These are phyloP conservation scores for Pseudocercospora ulei DNA, from an alignment of 2,329 filamentous ascomycete species.

Conservation along the genomic window DNA sequence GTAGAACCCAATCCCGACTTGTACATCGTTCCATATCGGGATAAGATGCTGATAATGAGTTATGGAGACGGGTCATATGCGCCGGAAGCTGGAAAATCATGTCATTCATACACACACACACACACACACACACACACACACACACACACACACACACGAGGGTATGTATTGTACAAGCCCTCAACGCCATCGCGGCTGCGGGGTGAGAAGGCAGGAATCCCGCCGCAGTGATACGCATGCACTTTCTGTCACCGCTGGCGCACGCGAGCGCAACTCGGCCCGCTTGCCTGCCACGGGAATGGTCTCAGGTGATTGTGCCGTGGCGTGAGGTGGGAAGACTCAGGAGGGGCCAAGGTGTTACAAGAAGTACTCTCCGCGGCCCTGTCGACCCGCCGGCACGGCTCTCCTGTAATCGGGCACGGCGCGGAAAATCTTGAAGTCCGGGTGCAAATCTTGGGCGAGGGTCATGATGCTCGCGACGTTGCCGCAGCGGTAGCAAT, in stretches of 20 bases:
- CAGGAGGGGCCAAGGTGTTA: conserved; percentile 25
- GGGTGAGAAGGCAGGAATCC: not conserved
- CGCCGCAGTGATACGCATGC: not conserved
- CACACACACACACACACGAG: conserved; percentile 2
- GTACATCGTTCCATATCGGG: too few species aligned
- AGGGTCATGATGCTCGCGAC: conserved; percentile 83
- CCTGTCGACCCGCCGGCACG: conserved; percentile 55
- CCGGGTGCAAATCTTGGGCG: conserved; percentile 71
- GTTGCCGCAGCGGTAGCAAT: conserved; percentile 93
- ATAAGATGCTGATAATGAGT: too few species aligned
- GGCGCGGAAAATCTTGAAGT: conserved; percentile 84
- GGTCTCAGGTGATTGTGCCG: not conserved
- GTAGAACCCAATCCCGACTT: too few species aligned
- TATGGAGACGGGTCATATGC: too few species aligned
- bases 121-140: too few species aligned
- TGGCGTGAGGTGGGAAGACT: not conserved
- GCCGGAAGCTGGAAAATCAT: too few species aligned
- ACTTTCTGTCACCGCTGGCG: not conserved
- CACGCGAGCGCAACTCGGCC: not conserved
- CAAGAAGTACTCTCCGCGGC: conserved; percentile 46
- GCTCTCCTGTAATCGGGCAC: conserved; percentile 79
- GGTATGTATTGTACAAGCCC: conserved; percentile 6
- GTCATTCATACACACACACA: conserved; percentile 4
- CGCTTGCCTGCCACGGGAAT: not conserved
- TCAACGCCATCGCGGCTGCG: not conserved